Conservation (phyloP, 441 rosid species). For the Euphorbia celastroides region DNA sequence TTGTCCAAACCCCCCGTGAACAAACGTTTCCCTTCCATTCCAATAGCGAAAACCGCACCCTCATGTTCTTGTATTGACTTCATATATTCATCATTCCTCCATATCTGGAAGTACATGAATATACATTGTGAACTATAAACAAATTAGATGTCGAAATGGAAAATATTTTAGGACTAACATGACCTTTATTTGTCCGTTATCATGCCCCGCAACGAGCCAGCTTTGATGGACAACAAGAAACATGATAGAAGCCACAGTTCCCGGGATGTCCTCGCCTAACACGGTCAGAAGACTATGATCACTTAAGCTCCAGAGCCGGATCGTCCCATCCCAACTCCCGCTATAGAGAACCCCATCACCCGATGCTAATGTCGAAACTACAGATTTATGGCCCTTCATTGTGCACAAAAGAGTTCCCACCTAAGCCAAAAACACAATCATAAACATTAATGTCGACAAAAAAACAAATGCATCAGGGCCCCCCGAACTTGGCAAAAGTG, state of each 20-base stretch:
- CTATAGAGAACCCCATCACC: constrained; percentile 67
- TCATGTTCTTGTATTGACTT: constrained; percentile 47
- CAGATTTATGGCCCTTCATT: constrained; percentile 84
- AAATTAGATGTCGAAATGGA: background rate
- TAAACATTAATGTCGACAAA: background rate
- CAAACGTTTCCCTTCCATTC: constrained; percentile 52
- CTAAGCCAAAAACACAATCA: constrained; percentile 26
- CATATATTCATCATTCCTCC: constrained; percentile 62
- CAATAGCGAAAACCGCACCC: constrained; percentile 58
- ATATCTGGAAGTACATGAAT: constrained; percentile 38
- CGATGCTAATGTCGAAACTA: constrained; percentile 64
- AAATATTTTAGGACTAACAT: background rate
- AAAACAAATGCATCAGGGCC: no score
- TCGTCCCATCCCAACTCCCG: constrained; percentile 94
- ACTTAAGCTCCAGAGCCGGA: constrained; percentile 74
- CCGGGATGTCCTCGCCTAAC: constrained; percentile 52
- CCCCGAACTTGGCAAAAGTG: no score
- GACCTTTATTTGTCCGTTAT: constrained; percentile 79
- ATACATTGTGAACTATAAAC: background rate
- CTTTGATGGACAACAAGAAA: constrained; percentile 46
- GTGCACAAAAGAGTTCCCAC: constrained; percentile 60
- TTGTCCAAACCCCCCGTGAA: constrained; percentile 89
- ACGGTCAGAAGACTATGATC: constrained; percentile 76
- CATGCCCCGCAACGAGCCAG: constrained; percentile 58
- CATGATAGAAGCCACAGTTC: constrained; percentile 49